Evolutionary conservation across 2,329 filamentous ascomycete species (phyloP), one percentile per base, ranked within the genome.

Genomic region (Colletotrichum karsti): DNA sequence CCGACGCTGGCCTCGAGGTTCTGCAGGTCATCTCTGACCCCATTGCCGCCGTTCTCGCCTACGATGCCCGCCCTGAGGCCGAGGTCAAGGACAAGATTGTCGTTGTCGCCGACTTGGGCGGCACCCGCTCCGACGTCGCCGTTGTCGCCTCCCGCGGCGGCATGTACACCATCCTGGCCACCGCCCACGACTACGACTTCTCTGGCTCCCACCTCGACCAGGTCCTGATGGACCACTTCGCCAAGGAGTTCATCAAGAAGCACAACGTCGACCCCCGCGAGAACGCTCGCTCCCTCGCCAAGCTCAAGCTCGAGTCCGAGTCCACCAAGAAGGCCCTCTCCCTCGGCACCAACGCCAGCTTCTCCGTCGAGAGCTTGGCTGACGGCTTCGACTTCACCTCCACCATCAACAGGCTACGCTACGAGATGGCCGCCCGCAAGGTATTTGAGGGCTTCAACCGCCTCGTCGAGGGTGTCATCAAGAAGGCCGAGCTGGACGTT

Each of bases 181-280:
- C 95, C 12, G 90, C 92, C 30, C 96, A 98, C 84, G 96, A 99
- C 85, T 98, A 97, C 82, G 95, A 98, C 77, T 93, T 95, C 73
- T 91, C 93, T 63, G 96, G 96, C 76, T 87, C 90, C 37, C 91
- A 94, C 72, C 87, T 99, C 64, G 96, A 99, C 84, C 89, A 96
- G 79, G 92, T 95, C 55, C 87, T 99, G 67, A 93, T 97, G 79
- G 95, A 99, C 79, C 92, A 98, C 86, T 98, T 98, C 74, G 93
- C 95, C 74, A 99, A 99, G 87, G 96, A 99, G 82, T 99, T 99
- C 84, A 88, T 96, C 77, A 98, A 99, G 89, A 97, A 97, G 88
- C 90, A 98, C 88, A 92, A 91, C 84, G 89, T 89, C 65, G 96
- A 98, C 80, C 96, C 96, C 22, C 89, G 95, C 73, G 88, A 91